These are phyloP conservation scores for Rhododendron mucronatum DNA, from an alignment of 148 eudicot species.

Conservation along the genomic window DNA sequence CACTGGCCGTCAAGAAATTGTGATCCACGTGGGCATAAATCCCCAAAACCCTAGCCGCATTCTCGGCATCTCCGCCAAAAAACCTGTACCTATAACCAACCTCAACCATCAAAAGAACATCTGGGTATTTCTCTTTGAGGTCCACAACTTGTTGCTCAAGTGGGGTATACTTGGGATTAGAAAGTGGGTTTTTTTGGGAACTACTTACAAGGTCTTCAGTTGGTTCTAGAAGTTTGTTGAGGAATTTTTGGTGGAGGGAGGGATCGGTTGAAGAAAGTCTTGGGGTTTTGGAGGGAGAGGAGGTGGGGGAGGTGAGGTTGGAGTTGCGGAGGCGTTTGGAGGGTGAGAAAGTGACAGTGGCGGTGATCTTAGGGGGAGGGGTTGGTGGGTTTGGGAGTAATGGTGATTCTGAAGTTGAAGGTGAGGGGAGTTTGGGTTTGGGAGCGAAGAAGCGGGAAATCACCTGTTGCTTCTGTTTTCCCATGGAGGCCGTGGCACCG, in stretches of 20 bases:
- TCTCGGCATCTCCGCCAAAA: conserved; percentile 86
- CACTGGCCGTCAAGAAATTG: conserved; percentile 83
- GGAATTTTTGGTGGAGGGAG: conserved; percentile 65
- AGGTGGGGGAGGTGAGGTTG: conserved; percentile 35
- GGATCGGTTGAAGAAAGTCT: conserved; percentile 42
- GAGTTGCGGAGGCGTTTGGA: conserved; percentile 62
- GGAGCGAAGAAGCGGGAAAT: conserved; percentile 93
- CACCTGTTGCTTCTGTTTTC: conserved; percentile 77
- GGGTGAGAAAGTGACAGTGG: conserved; percentile 70
- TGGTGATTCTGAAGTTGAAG: conserved; percentile 11
- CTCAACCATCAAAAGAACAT: conserved; percentile 86
- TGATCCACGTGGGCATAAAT: conserved; percentile 89
- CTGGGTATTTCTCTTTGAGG: conserved; percentile 60
- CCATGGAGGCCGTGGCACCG: conserved; percentile 39
- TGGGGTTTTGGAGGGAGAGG: conserved; percentile 28
- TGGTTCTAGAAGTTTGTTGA: conserved; percentile 77
- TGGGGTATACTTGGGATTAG: conserved; percentile 63
- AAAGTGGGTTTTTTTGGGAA: conserved; percentile 12
- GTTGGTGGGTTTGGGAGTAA: conserved; percentile 25
- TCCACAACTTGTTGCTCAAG: conserved; percentile 83
- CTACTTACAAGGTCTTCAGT: conserved; percentile 40
- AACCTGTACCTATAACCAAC: conserved; percentile 88
- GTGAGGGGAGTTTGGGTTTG: conserved; percentile 36
- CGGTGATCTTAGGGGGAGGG: conserved; percentile 65
- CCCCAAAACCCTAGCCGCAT: conserved; percentile 81